These are phyloP conservation scores for Immersiella caudata DNA, from an alignment of 495 filamentous ascomycete genomes.

Conservation along the genomic window DNA sequence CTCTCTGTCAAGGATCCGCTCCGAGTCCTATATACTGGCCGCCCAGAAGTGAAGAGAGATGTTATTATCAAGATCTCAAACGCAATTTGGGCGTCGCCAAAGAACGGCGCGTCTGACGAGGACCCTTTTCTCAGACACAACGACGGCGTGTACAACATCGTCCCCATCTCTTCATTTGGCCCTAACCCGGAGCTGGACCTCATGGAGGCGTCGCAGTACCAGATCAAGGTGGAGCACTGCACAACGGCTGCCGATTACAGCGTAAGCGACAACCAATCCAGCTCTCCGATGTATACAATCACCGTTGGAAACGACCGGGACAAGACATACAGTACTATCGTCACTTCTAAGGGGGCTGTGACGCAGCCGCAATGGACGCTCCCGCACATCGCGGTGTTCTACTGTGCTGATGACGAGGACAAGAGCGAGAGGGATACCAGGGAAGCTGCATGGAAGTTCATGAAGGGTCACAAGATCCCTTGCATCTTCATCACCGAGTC, in stretches of 20 bases:
- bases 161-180: constrained; percentile 73
- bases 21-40: constrained; percentile 70
- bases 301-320: constrained; percentile 58
- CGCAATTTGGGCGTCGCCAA: constrained; percentile 55
- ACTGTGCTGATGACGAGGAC: constrained; percentile 61
- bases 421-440: constrained; percentile 52
- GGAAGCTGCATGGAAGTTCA: constrained; percentile 60
- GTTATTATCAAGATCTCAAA: constrained; percentile 77
- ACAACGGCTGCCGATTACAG: constrained; percentile 50
- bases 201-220: constrained; percentile 66
- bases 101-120: constrained; percentile 27
- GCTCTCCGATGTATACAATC: constrained; percentile 43
- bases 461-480: constrained; percentile 66
- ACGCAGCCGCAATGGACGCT: constrained; percentile 62
- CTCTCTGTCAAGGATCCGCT: constrained; percentile 68
- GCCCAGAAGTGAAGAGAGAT: constrained; percentile 61
- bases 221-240: constrained; percentile 76
- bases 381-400: constrained; percentile 73
- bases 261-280: background rate
- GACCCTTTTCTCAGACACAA: constrained; percentile 27
- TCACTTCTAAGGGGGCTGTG: constrained; percentile 29
- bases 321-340: constrained; percentile 41
- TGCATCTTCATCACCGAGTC: constrained; percentile 69
- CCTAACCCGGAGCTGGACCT: constrained; percentile 72
- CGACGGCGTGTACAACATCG: constrained; percentile 64